These are phyloP conservation scores for Aspergillus sp. DNA, from an alignment of 2,329 filamentous ascomycete species.

Conservation along the genomic window DNA sequence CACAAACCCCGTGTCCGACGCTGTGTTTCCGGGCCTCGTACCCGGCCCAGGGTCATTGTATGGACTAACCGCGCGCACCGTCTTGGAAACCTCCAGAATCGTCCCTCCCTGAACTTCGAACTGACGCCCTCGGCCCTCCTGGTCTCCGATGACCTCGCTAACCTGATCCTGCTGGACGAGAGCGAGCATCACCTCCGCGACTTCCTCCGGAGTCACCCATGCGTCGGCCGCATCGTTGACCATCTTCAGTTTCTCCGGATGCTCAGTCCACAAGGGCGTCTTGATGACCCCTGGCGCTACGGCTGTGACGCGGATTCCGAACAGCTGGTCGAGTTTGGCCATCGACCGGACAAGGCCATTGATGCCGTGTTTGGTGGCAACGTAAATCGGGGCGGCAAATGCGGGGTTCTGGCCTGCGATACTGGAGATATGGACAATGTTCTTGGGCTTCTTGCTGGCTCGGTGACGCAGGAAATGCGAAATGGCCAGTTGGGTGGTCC, in stretches of 20 bases:
- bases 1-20: slow-evolving; percentile 32
- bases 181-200: slow-evolving; percentile 49
- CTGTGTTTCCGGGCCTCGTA: slow-evolving; percentile 37
- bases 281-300: slow-evolving; percentile 53
- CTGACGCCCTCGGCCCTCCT: slow-evolving; percentile 17
- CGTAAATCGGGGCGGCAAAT: slow-evolving; percentile 38
- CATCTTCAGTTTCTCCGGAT: slow-evolving; percentile 50
- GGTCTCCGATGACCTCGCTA: slow-evolving; percentile 25
- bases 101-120: slow-evolving; percentile 39
- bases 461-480: slow-evolving; percentile 35
- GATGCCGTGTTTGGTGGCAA: slow-evolving; percentile 41
- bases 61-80: slow-evolving; percentile 41
- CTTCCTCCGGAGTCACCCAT: slow-evolving; percentile 54
- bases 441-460: slow-evolving; percentile 26
- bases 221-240: slow-evolving; percentile 40
- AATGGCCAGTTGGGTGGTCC: slow-evolving; percentile 43
- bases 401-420: slow-evolving; percentile 36
- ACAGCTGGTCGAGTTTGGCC: slow-evolving; percentile 36
- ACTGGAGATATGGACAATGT: slow-evolving; percentile 41
- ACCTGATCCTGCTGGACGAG: slow-evolving; percentile 43
- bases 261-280: slow-evolving; percentile 53
- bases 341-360: slow-evolving; percentile 43
- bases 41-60: slow-evolving; percentile 47
- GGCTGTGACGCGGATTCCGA: slow-evolving; percentile 50
- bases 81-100: slow-evolving; percentile 48